A percentile compares a stretch with the other conserved stretches of the same genome.
These are phyloP conservation scores for Blastobotrys terrestris DNA, from an alignment of 805 yeast genomes.

Conservation along the genomic window DNA sequence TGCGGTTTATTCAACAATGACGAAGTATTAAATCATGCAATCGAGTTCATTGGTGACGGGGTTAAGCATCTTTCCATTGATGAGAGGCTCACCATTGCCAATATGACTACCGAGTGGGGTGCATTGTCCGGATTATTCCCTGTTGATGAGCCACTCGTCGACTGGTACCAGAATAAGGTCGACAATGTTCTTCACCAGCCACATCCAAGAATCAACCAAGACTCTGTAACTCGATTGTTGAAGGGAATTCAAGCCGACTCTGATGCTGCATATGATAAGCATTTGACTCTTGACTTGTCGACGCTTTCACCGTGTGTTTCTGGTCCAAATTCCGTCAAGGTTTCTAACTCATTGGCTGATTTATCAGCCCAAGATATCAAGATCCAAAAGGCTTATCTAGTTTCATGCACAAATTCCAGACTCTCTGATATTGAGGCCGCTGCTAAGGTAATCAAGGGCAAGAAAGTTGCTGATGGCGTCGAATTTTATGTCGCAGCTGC, in stretches of 20 bases:
- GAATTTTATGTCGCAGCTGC: slow-evolving; percentile 98
- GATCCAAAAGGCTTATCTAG: slow-evolving; percentile 90
- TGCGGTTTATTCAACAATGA: slow-evolving; percentile 91
- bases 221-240: slow-evolving; percentile 49
- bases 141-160: slow-evolving; percentile 70
- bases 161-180: slow-evolving; percentile 70
- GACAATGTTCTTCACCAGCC: slow-evolving; percentile 48
- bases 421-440: slow-evolving; percentile 91
- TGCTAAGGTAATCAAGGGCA: slow-evolving; percentile 77
- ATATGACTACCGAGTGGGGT: slow-evolving; percentile 98
- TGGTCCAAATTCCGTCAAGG: slow-evolving; percentile 96
- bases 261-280: slow-evolving; percentile 85
- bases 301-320: slow-evolving; percentile 83
- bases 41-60: slow-evolving; percentile 86
- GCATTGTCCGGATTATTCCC: slow-evolving; percentile 96
- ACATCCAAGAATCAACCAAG: slow-evolving; percentile 75
- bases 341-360: slow-evolving; percentile 71
- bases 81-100: slow-evolving; percentile 86
- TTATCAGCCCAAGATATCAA: slow-evolving; percentile 66
- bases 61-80: slow-evolving; percentile 65
- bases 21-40: slow-evolving; percentile 89
- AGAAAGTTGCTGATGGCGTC: slow-evolving; percentile 80
- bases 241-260: slow-evolving; percentile 51
- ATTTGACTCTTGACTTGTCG: slow-evolving; percentile 69
- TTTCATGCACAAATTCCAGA: slow-evolving; percentile 96